Conservation (phyloP, 371 early-diverging fungal species). For the Apophysomyces elegans region DNA sequence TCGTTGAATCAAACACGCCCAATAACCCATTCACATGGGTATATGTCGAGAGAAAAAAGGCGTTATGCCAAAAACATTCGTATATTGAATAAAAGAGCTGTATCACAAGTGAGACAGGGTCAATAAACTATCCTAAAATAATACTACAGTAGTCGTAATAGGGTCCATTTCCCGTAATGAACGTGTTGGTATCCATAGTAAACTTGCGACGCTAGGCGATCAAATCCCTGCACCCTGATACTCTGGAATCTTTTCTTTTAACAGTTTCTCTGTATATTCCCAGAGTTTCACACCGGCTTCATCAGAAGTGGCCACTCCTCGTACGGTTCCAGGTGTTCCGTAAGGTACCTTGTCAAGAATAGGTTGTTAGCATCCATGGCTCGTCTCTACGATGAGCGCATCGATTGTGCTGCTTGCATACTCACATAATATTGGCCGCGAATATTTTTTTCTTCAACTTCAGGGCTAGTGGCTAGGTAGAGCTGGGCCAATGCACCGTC, state of each 20-base stretch:
- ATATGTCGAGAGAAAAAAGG: too few species aligned
- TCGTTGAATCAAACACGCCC: too few species aligned
- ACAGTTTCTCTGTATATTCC: conserved; percentile 42
- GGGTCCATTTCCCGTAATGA: too few species aligned
- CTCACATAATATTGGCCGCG: conserved; percentile 60
- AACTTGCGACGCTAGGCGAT: not conserved
- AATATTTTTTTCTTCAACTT: conserved; percentile 54
- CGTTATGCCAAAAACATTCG: too few species aligned
- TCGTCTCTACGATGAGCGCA: not conserved
- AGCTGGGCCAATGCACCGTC: conserved; percentile 68
- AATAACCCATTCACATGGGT: too few species aligned
- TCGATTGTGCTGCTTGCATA: conserved; percentile 16
- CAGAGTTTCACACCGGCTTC: conserved; percentile 33
- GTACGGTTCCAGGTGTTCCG: conserved; percentile 11
- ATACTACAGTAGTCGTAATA: too few species aligned
- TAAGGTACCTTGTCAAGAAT: conserved; percentile 20
- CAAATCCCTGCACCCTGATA: conserved; percentile 39
- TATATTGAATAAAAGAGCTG: too few species aligned
- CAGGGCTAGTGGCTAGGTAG: conserved; percentile 68
- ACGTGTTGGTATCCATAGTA: not conserved
- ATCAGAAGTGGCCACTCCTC: conserved; percentile 25
- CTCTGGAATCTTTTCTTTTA: conserved; percentile 40
- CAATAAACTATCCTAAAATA: too few species aligned
- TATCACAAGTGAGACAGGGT: too few species aligned
- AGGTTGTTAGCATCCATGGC: too few species aligned